These are phyloP conservation scores for Bassia scoparia DNA, from an alignment of 148 eudicot species.

Conservation along the genomic window DNA sequence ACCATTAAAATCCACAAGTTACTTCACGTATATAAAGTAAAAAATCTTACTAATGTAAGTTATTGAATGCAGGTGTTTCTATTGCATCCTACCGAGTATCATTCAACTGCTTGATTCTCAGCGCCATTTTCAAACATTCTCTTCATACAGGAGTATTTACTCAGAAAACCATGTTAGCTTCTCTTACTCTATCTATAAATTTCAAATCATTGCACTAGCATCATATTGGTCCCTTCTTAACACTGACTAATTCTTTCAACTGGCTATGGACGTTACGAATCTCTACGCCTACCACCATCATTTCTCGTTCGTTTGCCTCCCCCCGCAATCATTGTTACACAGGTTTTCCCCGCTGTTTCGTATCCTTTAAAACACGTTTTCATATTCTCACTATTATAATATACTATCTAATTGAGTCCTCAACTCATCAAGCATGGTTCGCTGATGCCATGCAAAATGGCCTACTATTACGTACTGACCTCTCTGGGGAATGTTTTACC, in stretches of 20 bases:
- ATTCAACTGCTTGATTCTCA: slow-evolving; percentile 88
- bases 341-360: no score
- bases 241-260: slow-evolving; percentile 46
- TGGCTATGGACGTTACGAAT: slow-evolving; percentile 98
- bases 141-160: slow-evolving; percentile 97
- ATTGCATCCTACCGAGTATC: slow-evolving; percentile 97
- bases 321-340: slow-evolving; percentile 75
- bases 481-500: slow-evolving; percentile 98
- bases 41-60: neutral
- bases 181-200: neutral
- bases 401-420: slow-evolving; percentile 72
- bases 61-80: slow-evolving; percentile 72
- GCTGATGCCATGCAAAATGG: slow-evolving; percentile 89
- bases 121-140: slow-evolving; percentile 97
- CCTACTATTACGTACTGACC: slow-evolving; percentile 75
- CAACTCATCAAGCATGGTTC: slow-evolving; percentile 64
- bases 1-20: no score
- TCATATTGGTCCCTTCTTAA: slow-evolving; percentile 16
- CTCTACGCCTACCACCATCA: slow-evolving; percentile 94
- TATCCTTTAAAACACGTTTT: neutral
- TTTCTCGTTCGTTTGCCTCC: slow-evolving; percentile 87
- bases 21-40: no score
- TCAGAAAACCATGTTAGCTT: slow-evolving; percentile 88
- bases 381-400: neutral
- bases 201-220: neutral